Evolutionary conservation across 1,284 basidiomycete species (phyloP), one percentile per base, ranked within the genome.

Genomic region (Tylopilus sp.): DNA sequence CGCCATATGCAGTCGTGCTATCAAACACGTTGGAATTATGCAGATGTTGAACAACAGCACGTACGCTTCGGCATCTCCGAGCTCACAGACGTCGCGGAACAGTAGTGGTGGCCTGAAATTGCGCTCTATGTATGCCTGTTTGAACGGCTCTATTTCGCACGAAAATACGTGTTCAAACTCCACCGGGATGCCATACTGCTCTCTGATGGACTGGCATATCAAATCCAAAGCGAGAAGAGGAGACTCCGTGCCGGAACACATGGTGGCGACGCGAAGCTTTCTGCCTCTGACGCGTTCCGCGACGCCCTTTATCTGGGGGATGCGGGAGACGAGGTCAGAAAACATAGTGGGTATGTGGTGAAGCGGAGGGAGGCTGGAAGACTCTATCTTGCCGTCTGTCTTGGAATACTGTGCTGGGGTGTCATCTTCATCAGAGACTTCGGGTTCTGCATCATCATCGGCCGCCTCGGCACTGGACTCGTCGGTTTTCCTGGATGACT

Each of bases 131-230:
- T 97, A 97, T 0, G 94, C 94, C 67, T 97, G 94, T 69, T 97
- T 97, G 79, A 95, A 97, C 2, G 95, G 94, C 65, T 97, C 95
- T 55, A 97, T 97, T 71, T 97, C 94, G 70, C 94, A 97, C 0
- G 94, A 97, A 69, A 97, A 97, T 45, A 97, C 92, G 68, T 97
- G 95, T 60, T 96, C 86, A 53, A 94, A 74, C 30, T 86, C 78
- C 42, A 97, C 72, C 1, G 78, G 73, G 36, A 87, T 62, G 2
- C 73, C 79, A 58, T 83, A 81, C 53, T 86, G 82, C n/a, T 84
- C 81, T 41, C 81, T 70, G 52, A 96, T 81, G 3, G 86, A 77
- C 63, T 78, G 83, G 63, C 76, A 82, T 42, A 97, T 92, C 57
- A 97, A 74, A 36, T 90, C 86, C 33, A 97, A 75, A 9, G 94